Conservation (phyloP, 1,139 yeast genomes). For the Casaregolazyma suthepensis region DNA sequence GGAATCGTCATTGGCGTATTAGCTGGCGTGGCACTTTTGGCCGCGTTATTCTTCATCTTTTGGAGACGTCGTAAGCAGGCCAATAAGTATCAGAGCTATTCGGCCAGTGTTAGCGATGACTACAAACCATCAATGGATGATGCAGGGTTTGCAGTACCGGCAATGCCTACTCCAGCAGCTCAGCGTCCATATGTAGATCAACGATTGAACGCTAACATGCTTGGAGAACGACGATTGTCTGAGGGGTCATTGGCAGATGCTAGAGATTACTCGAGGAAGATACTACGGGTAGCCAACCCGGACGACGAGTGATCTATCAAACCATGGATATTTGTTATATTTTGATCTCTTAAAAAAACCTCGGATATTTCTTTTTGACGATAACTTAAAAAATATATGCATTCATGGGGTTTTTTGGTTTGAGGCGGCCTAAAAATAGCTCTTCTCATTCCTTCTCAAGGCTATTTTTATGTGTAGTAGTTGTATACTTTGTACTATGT, state of each 20-base stretch:
- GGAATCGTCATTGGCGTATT: constrained; percentile 30
- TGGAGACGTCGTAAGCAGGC: constrained; percentile 36
- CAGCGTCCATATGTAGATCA: constrained; percentile 45
- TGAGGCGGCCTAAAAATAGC: not conserved
- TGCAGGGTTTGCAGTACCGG: constrained; percentile 18
- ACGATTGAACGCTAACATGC: constrained; percentile 59
- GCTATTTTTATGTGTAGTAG: not conserved
- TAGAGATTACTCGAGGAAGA: constrained; percentile 67
- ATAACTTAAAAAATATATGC: not conserved
- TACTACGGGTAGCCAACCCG: constrained; percentile 70
- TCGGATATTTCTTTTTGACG: not conserved
- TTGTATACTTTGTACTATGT: not conserved
- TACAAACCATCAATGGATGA: constrained; percentile 17
- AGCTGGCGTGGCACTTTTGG: constrained; percentile 39
- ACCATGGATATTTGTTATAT: not conserved
- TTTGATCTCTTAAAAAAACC: not conserved
- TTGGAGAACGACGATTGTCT: constrained; percentile 66
- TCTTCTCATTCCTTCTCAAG: not conserved
- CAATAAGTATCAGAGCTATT: constrained; percentile 45
- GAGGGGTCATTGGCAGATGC: constrained; percentile 78
- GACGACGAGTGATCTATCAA: constrained; percentile 34
- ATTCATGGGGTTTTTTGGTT: not conserved
- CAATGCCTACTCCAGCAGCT: constrained; percentile 11
- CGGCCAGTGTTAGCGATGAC: constrained; percentile 23
- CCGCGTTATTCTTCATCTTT: constrained; percentile 41